These are phyloP conservation scores for Myriosclerotinia duriaeana DNA, from an alignment of 2,329 filamentous ascomycete species.

Conservation along the genomic window DNA sequence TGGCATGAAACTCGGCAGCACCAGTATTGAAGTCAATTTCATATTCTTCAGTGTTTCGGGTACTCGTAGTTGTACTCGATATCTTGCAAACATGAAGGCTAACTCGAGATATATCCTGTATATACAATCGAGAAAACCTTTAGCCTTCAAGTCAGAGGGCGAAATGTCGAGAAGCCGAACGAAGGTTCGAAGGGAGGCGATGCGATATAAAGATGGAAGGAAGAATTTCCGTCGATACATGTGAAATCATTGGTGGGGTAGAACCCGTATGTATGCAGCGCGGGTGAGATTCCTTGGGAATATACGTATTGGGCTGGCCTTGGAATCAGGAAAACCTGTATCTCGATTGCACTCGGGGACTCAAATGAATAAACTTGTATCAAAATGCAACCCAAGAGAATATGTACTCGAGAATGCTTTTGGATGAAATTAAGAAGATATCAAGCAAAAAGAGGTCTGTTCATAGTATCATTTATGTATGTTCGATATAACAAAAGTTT, in stretches of 20 bases:
- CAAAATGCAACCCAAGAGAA: background rate
- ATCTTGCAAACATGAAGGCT: background rate
- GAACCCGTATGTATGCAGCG: background rate
- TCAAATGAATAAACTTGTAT: background rate
- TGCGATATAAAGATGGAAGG: background rate
- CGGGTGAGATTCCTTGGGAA: background rate
- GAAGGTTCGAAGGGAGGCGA: background rate
- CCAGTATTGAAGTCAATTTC: background rate
- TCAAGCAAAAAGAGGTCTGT: background rate
- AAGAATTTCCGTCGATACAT: background rate
- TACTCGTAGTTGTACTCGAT: background rate
- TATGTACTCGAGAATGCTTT: no score
- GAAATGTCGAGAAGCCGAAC: background rate
- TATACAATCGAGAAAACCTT: background rate
- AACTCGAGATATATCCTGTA: background rate
- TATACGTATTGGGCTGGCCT: background rate
- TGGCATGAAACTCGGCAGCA: background rate
- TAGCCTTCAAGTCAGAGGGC: background rate
- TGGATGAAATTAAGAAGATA: background rate
- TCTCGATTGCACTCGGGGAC: background rate
- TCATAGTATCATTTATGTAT: background rate
- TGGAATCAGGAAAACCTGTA: background rate
- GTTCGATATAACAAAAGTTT: background rate
- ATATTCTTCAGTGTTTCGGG: background rate
- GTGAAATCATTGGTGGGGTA: slow-evolving; percentile 6